phyloP scores from a whole-genome alignment of 352 stramenopile genomes.

The Pythium insidiosum region DNA sequence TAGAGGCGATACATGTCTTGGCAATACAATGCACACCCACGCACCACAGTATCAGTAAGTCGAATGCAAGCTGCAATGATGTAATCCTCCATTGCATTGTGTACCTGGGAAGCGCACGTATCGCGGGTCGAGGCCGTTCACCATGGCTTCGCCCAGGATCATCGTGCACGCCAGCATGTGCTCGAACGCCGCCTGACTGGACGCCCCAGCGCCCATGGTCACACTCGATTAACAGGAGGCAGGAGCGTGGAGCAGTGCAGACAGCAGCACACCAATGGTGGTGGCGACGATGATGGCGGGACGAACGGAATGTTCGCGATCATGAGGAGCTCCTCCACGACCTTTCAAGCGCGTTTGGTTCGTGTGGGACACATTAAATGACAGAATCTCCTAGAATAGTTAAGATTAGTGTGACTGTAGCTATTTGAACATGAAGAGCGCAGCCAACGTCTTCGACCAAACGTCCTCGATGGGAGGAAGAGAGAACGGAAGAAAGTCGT shows the following conservation, averaged over 20 bases:
- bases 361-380: too few relatives aligned
- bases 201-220: constrained; percentile 66
- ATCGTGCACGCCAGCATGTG: constrained; percentile 84
- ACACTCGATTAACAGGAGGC: neutral
- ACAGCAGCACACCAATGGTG: too few relatives aligned
- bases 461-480: too few relatives aligned
- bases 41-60: neutral
- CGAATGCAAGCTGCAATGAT: neutral
- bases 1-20: constrained; percentile 69
- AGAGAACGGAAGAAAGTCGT: too few relatives aligned
- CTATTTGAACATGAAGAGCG: too few relatives aligned
- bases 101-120: constrained; percentile 71
- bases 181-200: constrained; percentile 60
- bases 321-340: too few relatives aligned
- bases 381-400: too few relatives aligned
- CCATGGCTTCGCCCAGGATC: constrained; percentile 76
- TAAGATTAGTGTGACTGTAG: too few relatives aligned
- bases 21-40: neutral
- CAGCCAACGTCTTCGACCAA: too few relatives aligned
- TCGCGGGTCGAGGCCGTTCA: constrained; percentile 66
- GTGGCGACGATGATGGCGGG: too few relatives aligned
- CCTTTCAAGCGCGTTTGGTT: too few relatives aligned
- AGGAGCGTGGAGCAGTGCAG: neutral
- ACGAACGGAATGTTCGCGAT: too few relatives aligned
- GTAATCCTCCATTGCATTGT: neutral